Evolutionary conservation across 2,329 filamentous ascomycete species (phyloP).

Genomic region (Fusarium domesticum): DNA sequence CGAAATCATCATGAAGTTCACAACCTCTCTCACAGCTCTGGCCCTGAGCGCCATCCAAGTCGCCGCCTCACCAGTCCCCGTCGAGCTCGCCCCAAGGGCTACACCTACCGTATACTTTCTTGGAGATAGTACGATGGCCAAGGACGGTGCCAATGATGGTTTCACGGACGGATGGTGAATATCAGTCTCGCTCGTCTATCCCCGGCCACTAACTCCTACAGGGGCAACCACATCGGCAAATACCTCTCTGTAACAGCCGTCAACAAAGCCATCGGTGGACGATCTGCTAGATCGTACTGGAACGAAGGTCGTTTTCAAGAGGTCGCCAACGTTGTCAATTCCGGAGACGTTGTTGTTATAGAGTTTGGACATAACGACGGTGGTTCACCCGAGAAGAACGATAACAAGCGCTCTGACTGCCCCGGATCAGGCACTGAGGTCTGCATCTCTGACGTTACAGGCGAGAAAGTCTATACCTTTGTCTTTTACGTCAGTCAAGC

Average conservation of each 20-base stretch:
- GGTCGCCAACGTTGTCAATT: constrained; percentile 50
- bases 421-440: constrained; percentile 51
- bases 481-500: constrained; percentile 59
- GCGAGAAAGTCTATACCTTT: constrained; percentile 58
- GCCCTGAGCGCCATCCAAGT: constrained; percentile 15
- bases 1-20: constrained; percentile 23
- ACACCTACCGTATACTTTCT: constrained; percentile 50
- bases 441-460: constrained; percentile 37
- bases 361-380: constrained; percentile 74
- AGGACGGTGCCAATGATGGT: constrained; percentile 40
- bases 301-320: constrained; percentile 62
- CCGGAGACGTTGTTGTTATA: constrained; percentile 65
- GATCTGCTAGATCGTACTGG: constrained; percentile 63
- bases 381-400: constrained; percentile 49
- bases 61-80: constrained; percentile 9
- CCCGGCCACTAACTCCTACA: no score
- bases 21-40: constrained; percentile 17
- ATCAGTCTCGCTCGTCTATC: no score
- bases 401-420: constrained; percentile 63
- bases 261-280: constrained; percentile 65
- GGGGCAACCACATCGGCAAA: constrained; percentile 56
- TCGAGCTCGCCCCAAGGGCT: constrained; percentile 5
- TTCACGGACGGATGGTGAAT: constrained; percentile 57
- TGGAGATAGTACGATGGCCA: constrained; percentile 62
- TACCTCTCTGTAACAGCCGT: constrained; percentile 45